Base-by-base conservation (phyloP, 805 yeast species). In the Ogataea nonfermentans region DNA sequence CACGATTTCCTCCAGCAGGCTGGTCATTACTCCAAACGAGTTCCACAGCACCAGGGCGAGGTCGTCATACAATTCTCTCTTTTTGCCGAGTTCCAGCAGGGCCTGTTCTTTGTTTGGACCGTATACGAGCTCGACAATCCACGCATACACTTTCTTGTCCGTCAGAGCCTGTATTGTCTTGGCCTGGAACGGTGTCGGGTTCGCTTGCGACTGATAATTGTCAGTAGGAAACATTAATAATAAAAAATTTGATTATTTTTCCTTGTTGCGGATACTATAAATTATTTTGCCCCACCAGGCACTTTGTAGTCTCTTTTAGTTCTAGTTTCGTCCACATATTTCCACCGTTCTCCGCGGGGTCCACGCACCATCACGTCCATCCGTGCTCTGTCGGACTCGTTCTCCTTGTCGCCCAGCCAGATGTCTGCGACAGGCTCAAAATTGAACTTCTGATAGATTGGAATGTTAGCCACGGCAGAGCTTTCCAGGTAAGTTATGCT, bases 101-200 rank as follows among this genome's bases (percentile, higher is more conserved):
- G 99, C 98, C 55, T 91, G 87, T 55, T 93, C 99, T 53, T 95
- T 80, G 53, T 85, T 85, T 19, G 90, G 85, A 1, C 97, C 97
- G 44, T 88, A 82, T 26, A 88, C 88, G 37, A 91, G 70, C 61
- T 93, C 96, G 17, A 83, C 74, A 31, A 93, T 85, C 96, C 96
- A 88, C 44, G 81, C 81, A 60, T 81, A 87, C 6, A 91, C 91
- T 54, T 86, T 84, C 40, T 85, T 86, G 57, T 88, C 95, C 36
- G 79, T 83, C 16, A 78, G 53, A 0, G 82, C 78, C 41, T 74
- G 48, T 16, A 39, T 34, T 11, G 29, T 37, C 32, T 37, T 37
- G 11, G 37, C 40, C 39, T 19, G 47, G 24, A 30, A 35, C 39
- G 25, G 35, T n/a, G 38, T 32, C 31, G 28, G 19, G 22, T 19